Conservation (phyloP, 345 rosid species). For the Rhodamnia argentea region DNA sequence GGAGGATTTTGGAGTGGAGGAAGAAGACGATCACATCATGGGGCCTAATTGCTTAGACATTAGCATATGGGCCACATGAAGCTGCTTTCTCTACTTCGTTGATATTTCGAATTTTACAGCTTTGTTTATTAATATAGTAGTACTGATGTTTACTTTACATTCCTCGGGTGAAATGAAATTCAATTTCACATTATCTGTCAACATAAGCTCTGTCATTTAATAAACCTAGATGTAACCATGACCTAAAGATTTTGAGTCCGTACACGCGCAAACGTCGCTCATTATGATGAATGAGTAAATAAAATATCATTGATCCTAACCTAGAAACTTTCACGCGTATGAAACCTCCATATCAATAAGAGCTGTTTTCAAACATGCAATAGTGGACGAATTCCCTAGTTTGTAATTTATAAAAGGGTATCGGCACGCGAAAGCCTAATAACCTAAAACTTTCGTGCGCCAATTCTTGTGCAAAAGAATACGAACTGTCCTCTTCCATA, state of each 20-base stretch:
- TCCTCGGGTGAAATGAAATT: background rate
- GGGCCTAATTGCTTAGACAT: constrained; percentile 23
- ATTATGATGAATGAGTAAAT: background rate
- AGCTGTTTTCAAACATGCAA: background rate
- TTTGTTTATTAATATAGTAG: background rate
- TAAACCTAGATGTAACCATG: background rate
- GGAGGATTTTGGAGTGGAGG: constrained; percentile 7
- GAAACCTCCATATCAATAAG: background rate
- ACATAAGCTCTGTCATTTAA: background rate
- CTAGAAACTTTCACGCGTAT: background rate
- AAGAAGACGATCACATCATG: constrained; percentile 26
- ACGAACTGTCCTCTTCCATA: background rate
- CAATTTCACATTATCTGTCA: background rate
- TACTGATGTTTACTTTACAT: background rate
- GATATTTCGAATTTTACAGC: background rate
- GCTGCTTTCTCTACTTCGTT: constrained; percentile 13
- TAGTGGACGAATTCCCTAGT: background rate
- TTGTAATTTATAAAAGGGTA: background rate
- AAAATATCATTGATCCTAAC: background rate
- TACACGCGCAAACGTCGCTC: background rate
- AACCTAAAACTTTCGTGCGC: background rate
- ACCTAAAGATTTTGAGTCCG: background rate
- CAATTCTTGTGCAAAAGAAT: background rate
- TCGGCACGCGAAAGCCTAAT: background rate
- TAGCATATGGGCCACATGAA: constrained; percentile 28